Evolutionary conservation across 2,329 filamentous ascomycete species (phyloP).

Genomic region (Arthrobotrys musiformis): DNA sequence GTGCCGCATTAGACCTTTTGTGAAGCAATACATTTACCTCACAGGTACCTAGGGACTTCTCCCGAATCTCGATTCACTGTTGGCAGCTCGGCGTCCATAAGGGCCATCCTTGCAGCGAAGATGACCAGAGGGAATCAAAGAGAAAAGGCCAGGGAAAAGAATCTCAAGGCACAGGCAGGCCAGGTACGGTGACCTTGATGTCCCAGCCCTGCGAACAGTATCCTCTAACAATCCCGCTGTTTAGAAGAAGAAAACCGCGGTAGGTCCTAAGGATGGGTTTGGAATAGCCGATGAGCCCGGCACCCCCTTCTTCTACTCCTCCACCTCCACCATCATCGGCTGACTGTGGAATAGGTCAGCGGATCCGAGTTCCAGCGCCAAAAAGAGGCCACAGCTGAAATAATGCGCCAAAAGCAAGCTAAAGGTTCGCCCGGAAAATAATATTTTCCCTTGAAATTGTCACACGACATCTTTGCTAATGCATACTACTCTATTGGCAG

Average conservation of each 20-base stretch:
- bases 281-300: background rate
- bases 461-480: slow-evolving; percentile 8
- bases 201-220: background rate
- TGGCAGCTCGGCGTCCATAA: too few relatives aligned
- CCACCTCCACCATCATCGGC: background rate
- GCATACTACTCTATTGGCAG: background rate
- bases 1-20: background rate
- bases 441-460: background rate
- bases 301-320: background rate
- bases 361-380: slow-evolving; percentile 79
- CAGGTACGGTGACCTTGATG: slow-evolving; percentile 67
- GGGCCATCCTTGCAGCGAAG: slow-evolving; percentile 54
- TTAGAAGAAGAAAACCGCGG: slow-evolving; percentile 48
- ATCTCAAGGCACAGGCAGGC: slow-evolving; percentile 75
- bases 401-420: slow-evolving; percentile 75
- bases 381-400: slow-evolving; percentile 77
- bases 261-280: background rate
- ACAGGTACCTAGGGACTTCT: background rate
- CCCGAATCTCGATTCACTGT: background rate
- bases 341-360: slow-evolving; percentile 64
- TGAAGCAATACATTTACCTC: background rate
- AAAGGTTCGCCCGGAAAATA: slow-evolving; percentile 24
- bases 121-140: slow-evolving; percentile 98
- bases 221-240: background rate
- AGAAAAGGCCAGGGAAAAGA: slow-evolving; percentile 90